Base-by-base conservation (phyloP, 805 yeast genomes). In the Spathaspora arborariae region DNA sequence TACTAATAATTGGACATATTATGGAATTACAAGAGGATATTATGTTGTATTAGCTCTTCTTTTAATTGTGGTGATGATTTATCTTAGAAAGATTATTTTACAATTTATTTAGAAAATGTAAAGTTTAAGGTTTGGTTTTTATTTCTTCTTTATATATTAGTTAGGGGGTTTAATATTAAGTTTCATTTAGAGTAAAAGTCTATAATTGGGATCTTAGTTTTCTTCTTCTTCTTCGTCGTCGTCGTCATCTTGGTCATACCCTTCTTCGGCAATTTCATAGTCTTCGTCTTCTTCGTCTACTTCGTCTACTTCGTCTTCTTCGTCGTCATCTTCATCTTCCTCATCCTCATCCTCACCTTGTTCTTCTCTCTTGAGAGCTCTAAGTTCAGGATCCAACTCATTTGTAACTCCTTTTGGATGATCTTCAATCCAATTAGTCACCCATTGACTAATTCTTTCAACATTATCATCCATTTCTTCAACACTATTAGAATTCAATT, bases 391-490 rank as follows among this genome's bases (percentile, higher is more conserved):
- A 24, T 56, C 59, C 40, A 58, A 53, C 41, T 58, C 70, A 45
- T 64, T 66, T 39, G 64, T 55, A 5, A 64, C 72, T 2, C 73
- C 73, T 2, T 62, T 52, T 11, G 57, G 57, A 47, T 63, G 68
- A 60, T 87, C 87, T 35, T 68, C 61, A 21, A 75, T 64, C 98
- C 98, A 94, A 55, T 77, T 76, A 37, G 78, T 76, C 18, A 78
- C 71, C 98, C 99, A 94, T 6, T 75, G 75, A 0, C 65, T 68
- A 6, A 94, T 76, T 56, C 98, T 75, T 15, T 79, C 84, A 8
- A 89, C 86, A 56, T 94, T 94, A n/a, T 77, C 78, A 47, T 88
- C 95, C 73, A 91, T 78, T 39, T 89, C 84, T 45, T 85, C 94
- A 13, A 80, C 81, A 18, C 72, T 65, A 61, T 92, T 82, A 49